Evolutionary conservation across 805 yeast species (phyloP).

Genomic region (Metschnikowia noctiluminum): DNA sequence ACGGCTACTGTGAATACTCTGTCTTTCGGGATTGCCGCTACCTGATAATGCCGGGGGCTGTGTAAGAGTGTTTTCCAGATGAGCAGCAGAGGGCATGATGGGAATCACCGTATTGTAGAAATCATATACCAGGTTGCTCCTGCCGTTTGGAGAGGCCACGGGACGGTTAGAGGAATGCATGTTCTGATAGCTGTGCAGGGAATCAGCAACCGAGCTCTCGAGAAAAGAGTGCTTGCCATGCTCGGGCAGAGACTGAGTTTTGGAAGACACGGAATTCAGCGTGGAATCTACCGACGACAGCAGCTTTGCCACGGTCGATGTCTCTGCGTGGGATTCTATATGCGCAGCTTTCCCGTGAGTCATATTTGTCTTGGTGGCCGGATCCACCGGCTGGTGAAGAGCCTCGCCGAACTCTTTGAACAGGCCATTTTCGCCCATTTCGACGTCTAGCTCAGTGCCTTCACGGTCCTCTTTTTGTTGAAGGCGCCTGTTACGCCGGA

Average conservation of each 20-base stretch:
- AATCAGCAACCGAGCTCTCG: background rate
- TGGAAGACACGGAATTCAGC: background rate
- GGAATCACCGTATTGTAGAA: conserved; percentile 44
- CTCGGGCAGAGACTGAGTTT: conserved; percentile 4
- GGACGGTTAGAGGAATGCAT: background rate
- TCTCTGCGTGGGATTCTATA: background rate
- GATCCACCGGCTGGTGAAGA: conserved; percentile 26
- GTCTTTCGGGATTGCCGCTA: conserved; percentile 2
- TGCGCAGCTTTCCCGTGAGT: background rate
- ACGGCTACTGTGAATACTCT: conserved; percentile 12
- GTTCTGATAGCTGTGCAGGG: background rate
- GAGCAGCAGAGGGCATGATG: conserved; percentile 22
- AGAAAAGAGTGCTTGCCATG: background rate
- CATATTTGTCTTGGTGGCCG: background rate
- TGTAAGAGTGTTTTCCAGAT: background rate
- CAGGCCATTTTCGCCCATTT: conserved; percentile 34
- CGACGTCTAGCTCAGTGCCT: conserved; percentile 31
- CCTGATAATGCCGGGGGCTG: conserved; percentile 11
- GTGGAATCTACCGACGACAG: background rate
- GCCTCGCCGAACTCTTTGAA: conserved; percentile 36
- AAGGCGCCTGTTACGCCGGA: conserved; percentile 29
- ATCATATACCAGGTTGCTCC: conserved; percentile 33
- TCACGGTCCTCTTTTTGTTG: conserved; percentile 32
- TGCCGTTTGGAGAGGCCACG: conserved; percentile 4
- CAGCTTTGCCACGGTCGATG: conserved; percentile 1